A percentile compares a stretch with the other conserved stretches of the same genome.
Evolutionary conservation across 2,329 filamentous ascomycete genomes (phyloP).

Genomic region (Fusarium nisikadoi): DNA sequence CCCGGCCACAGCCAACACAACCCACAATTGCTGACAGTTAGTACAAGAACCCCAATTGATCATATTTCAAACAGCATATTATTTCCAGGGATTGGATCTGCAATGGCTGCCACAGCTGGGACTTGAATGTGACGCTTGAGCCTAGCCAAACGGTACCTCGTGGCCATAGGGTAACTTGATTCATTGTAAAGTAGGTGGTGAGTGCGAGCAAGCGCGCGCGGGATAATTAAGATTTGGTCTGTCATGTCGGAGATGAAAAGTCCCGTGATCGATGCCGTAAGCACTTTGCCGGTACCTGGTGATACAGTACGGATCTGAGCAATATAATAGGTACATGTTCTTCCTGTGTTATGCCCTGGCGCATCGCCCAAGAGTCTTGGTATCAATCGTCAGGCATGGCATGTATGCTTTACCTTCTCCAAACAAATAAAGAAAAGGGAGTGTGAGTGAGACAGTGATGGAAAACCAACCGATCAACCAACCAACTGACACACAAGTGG

Average conservation of each 20-base stretch:
- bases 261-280: conserved; percentile 24
- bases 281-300: conserved; percentile 23
- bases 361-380: neutral
- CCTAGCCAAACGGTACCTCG: neutral
- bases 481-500: neutral
- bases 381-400: neutral
- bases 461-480: neutral
- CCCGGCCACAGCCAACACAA: conserved; percentile 6
- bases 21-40: conserved; percentile 5
- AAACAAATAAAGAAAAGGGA: conserved; percentile 15
- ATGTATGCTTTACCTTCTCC: conserved; percentile 1
- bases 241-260: neutral
- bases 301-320: neutral
- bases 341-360: neutral
- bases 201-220: neutral
- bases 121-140: neutral
- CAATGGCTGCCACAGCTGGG: neutral
- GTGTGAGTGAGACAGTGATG: conserved; percentile 16
- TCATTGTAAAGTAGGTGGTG: neutral
- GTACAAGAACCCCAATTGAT: neutral
- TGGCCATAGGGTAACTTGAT: conserved; percentile 17
- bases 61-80: neutral
- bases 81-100: conserved; percentile 8
- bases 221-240: neutral
- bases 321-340: neutral